Evolutionary conservation across 176 grass and related monocot species (phyloP).

Genomic region (Phragmites australis): DNA sequence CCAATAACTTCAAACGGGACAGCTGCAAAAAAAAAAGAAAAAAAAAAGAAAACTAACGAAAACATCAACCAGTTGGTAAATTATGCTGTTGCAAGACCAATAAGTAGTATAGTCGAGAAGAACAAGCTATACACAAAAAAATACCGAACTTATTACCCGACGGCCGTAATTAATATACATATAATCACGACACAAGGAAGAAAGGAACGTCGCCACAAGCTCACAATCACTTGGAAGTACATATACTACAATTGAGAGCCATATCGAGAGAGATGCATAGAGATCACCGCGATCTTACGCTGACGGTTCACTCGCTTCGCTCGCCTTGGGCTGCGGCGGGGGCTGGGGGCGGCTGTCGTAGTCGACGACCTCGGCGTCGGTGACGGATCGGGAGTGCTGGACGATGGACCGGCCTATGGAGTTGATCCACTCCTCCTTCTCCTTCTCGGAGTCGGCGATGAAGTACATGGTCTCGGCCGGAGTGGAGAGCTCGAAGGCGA

Average conservation of each 20-base stretch:
- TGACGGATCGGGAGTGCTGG: conserved; percentile 90
- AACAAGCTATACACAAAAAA: conserved; percentile 5
- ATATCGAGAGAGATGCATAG: conserved; percentile 19
- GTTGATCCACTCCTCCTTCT: conserved; percentile 99
- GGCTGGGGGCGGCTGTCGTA: conserved; percentile 69
- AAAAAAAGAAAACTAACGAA: background rate
- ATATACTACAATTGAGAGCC: conserved; percentile 21
- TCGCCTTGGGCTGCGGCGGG: conserved; percentile 16
- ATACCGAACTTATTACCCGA: conserved; percentile 18
- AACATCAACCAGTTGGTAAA: background rate
- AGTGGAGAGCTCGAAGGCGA: conserved; percentile 93
- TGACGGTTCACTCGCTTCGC: conserved; percentile 18
- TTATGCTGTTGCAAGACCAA: background rate
- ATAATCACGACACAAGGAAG: background rate
- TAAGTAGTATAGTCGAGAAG: background rate
- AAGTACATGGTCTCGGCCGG: conserved; percentile 93
- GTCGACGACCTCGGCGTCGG: conserved; percentile 86
- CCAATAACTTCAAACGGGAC: background rate
- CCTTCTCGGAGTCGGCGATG: conserved; percentile 96
- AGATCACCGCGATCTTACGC: conserved; percentile 39
- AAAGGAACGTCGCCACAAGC: background rate
- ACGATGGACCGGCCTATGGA: conserved; percentile 96
- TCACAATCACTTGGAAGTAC: conserved; percentile 20
- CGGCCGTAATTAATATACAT: conserved; percentile 22
- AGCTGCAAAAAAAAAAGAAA: background rate